A percentile compares a stretch with the other conserved stretches of the same genome.
Evolutionary conservation across 2,329 filamentous ascomycete species (phyloP).

Genomic region (Epichloe festucae): DNA sequence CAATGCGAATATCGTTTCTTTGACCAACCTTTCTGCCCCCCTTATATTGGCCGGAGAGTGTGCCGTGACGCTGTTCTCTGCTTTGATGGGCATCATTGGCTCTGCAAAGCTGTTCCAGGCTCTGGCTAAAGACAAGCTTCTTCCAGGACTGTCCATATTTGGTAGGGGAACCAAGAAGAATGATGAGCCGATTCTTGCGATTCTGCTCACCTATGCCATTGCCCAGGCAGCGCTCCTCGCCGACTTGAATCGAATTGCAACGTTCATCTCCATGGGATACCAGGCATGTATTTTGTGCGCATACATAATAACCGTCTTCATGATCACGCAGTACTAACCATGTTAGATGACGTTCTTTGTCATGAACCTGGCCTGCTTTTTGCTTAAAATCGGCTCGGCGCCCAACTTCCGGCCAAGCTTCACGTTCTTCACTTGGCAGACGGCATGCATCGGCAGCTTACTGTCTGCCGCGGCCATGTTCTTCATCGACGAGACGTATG

Average conservation of each 20-base stretch:
- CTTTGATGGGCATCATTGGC: constrained; percentile 76
- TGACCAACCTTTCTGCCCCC: constrained; percentile 65
- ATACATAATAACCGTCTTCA: too few relatives aligned
- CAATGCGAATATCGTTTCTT: constrained; percentile 68
- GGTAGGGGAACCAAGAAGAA: constrained; percentile 56
- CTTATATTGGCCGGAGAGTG: constrained; percentile 72
- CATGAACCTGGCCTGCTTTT: constrained; percentile 76
- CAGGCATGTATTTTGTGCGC: constrained; percentile 32
- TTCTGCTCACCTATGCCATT: constrained; percentile 61
- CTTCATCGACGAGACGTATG: constrained; percentile 75
- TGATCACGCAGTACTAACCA: not conserved
- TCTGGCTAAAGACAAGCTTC: constrained; percentile 62
- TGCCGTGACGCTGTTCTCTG: constrained; percentile 71
- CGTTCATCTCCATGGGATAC: constrained; percentile 82
- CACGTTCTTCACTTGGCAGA: constrained; percentile 80
- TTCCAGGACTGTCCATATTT: constrained; percentile 65
- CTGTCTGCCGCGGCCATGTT: constrained; percentile 75
- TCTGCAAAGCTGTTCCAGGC: constrained; percentile 77
- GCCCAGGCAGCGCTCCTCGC: constrained; percentile 71
- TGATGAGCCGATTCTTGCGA: constrained; percentile 66
- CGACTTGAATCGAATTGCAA: constrained; percentile 78
- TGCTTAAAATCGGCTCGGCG: constrained; percentile 75
- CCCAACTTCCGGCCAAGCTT: constrained; percentile 84
- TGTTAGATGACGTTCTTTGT: constrained; percentile 72
- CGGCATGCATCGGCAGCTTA: constrained; percentile 61